Evolutionary conservation across 192 early-diverging fungal species (phyloP), one percentile per base, ranked within the genome.

Genomic region (Coemansia sp.): DNA sequence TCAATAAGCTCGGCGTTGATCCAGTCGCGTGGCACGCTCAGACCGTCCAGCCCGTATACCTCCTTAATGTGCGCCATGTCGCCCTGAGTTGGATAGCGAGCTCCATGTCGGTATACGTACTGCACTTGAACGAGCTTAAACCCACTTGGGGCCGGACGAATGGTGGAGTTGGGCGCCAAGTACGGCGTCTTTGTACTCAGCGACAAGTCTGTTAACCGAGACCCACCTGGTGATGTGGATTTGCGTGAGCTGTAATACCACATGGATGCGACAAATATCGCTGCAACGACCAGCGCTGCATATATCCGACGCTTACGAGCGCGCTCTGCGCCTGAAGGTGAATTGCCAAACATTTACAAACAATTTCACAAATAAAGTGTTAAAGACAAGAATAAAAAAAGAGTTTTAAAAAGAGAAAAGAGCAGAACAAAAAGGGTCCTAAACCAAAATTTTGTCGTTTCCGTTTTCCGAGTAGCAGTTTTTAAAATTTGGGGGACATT

Each of bases 151-250:
- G 33, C 38, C 7, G 61, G 16, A 1, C 32, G 4, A 40, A 21
- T 46, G 17, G 38, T 5, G 11, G 17, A 10, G 14, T 30, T 38
- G 39, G 62, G 33, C 35, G 35, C 23, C 2, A 63, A 53, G 40
- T 82, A 82, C 3, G 79, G 72, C 11, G 68, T 21, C 39, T 82
- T 82, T 63, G 79, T 67, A 65, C 79, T 74, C n/a, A 82, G 78
- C 39, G 63, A 10, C 38, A 80, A 42, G 49, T 23, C n/a, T 33
- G 55, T 68, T 32, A 40, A 5, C 28, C 59, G 33, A 40, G 59
- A 26, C 37, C 59, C 35, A 37, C 19, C 32, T 0, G 33, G 19
- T 19, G 59, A 39, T 10, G 10, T 4, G 8, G 59, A 26, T 3
- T 33, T 62, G 63, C 62, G 58, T 47, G 21, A 9, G 50, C 57